Conservation (phyloP, 2,329 filamentous ascomycete species). For the Epichloe uncinata region DNA sequence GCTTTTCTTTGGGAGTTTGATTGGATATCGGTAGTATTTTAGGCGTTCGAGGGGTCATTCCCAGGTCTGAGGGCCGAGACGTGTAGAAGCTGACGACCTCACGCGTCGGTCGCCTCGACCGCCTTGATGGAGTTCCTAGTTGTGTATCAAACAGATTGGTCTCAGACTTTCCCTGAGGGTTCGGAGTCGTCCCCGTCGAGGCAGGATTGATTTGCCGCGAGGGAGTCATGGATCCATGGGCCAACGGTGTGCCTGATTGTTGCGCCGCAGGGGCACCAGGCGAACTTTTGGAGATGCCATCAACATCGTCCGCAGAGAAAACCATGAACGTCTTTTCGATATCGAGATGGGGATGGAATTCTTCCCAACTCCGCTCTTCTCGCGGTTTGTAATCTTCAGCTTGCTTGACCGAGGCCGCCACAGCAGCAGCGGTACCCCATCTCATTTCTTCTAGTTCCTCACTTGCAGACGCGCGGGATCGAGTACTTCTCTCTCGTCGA, state of each 20-base stretch:
- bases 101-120: constrained; percentile 32
- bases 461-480: constrained; percentile 38
- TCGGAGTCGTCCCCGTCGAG: constrained; percentile 30
- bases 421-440: constrained; percentile 78
- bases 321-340: constrained; percentile 70
- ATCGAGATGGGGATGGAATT: constrained; percentile 92
- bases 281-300: constrained; percentile 44
- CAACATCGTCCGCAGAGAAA: constrained; percentile 72
- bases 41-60: constrained; percentile 38
- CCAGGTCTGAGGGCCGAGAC: constrained; percentile 30
- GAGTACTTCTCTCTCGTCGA: constrained; percentile 43
- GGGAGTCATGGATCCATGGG: constrained; percentile 32
- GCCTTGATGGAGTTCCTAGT: constrained; percentile 21
- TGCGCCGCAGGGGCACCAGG: constrained; percentile 24
- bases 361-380: constrained; percentile 94
- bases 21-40: constrained; percentile 63
- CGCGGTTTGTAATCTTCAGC: constrained; percentile 94
- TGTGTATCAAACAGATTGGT: constrained; percentile 18
- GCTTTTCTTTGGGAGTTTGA: constrained; percentile 65
- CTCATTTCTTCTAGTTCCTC: constrained; percentile 48
- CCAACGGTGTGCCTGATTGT: constrained; percentile 14
- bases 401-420: constrained; percentile 76
- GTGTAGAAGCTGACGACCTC: constrained; percentile 42
- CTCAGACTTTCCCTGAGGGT: constrained; percentile 19
- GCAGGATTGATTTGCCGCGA: constrained; percentile 31